A percentile compares a stretch with the other conserved stretches of the same genome.
Evolutionary conservation across 73 alveolate genomes (phyloP).

Genomic region (Breviolum minutum): DNA sequence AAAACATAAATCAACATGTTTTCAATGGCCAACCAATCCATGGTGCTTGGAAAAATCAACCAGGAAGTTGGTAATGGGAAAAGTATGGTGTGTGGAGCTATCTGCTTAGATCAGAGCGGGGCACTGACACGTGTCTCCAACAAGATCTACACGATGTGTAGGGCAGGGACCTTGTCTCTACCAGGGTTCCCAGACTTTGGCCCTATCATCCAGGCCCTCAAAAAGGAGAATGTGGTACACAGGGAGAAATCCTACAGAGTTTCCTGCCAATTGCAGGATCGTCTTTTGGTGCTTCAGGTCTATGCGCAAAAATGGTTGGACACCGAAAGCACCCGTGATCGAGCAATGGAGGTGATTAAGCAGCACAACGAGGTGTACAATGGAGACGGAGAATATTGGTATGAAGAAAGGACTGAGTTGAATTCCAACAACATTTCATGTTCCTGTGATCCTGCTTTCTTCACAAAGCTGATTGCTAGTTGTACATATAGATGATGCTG

Average conservation of each 20-base stretch:
- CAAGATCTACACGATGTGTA: not conserved
- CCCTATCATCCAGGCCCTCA: not conserved
- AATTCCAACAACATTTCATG: not conserved
- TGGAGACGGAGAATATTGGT: not conserved
- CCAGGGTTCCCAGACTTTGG: not conserved
- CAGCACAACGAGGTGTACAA: not conserved
- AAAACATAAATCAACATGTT: no score
- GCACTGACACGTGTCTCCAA: not conserved
- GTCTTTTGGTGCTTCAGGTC: not conserved
- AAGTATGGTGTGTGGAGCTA: not conserved
- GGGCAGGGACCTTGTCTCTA: not conserved
- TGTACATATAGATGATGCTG: no score
- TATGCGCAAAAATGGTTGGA: not conserved
- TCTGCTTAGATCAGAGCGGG: conserved; percentile 4
- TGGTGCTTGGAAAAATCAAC: no score
- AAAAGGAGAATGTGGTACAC: not conserved
- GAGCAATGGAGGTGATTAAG: not conserved
- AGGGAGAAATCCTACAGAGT: not conserved
- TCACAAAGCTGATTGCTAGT: no score
- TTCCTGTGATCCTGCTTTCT: not conserved
- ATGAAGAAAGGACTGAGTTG: not conserved
- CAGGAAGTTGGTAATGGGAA: not conserved
- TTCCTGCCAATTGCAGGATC: not conserved
- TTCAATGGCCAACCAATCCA: no score
- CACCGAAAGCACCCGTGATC: not conserved